phyloP scores from a whole-genome alignment of 2,329 filamentous ascomycete genomes.

The Gremmenia infestans region DNA sequence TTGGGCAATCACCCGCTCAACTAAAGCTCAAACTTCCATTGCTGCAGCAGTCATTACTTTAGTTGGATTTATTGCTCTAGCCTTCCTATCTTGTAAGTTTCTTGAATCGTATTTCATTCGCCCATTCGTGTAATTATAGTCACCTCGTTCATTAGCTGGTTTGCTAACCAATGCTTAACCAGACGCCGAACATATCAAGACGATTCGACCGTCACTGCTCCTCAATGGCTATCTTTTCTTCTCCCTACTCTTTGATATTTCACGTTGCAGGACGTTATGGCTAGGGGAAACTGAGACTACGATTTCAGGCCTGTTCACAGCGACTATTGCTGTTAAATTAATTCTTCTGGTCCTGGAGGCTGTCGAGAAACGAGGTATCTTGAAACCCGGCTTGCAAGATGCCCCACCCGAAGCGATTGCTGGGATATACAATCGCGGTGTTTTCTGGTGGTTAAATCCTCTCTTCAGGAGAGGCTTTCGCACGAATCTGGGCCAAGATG shows the following conservation, averaged over 20 bases:
- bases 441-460: slow-evolving; percentile 34
- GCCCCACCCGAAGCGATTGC: slow-evolving; percentile 25
- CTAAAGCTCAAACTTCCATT: neutral
- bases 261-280: slow-evolving; percentile 1
- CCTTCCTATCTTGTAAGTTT: neutral
- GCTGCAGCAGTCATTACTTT: neutral
- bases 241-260: neutral
- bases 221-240: neutral
- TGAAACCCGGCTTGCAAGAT: slow-evolving; percentile 1
- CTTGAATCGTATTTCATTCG: neutral
- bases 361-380: slow-evolving; percentile 8
- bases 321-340: slow-evolving; percentile 3
- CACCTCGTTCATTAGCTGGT: no score
- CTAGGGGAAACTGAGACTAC: neutral
- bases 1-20: neutral
- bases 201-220: neutral
- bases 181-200: neutral
- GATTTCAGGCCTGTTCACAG: slow-evolving; percentile 4
- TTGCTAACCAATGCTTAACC: neutral
- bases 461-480: slow-evolving; percentile 28
- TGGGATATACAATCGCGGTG: slow-evolving; percentile 28
- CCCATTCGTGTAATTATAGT: neutral
- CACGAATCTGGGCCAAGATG: slow-evolving; percentile 24
- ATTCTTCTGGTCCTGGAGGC: slow-evolving; percentile 12
- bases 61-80: neutral